Base-by-base conservation (phyloP, 164 flowering plant species). In the Vitis rotundifolia region DNA sequence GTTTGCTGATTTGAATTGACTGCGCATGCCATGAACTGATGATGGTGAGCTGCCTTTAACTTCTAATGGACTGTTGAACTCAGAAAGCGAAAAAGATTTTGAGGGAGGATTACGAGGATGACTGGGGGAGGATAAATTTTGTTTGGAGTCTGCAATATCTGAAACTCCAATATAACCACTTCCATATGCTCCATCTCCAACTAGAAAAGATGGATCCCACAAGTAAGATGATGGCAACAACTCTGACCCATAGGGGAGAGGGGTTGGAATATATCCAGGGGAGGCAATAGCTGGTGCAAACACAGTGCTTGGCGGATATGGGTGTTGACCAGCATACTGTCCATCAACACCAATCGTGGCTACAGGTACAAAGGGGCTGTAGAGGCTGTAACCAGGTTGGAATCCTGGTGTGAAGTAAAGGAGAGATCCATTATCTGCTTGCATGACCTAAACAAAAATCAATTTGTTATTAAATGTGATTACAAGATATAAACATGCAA, bases 341-440 rank as follows among this genome's bases (percentile, higher is more conserved):
- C 83, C 85, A 79, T 82, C 87, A 62, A 76, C 65, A 63, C 85
- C 86, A 72, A 77, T 15, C 29, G 85, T 66, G 47, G 76, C 66
- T 64, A 80, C 69, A 68, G 87, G 81, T 11, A 77, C 4, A 59
- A 75, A 85, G 8, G 86, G 74, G 54, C 62, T 62, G 59, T 79
- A 80, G 57, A 84, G 77, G 73, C 63, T 62, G 61, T 78, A 85
- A 50, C 78, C 79, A 44, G 85, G 79, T 64, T 81, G 87, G 70
- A 60, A 64, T n/a, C 83, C 88, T 66, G 84, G 87, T 74, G 75
- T 68, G 50, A 81, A 70, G 71, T 77, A 85, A 44, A 82, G 28
- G 37, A 84, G 74, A 57, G 82, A 79, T 60, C 86, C 87, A 78
- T 84, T 81, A 63, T 87, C 88, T 28, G 78, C 81, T 73, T 81